These are phyloP conservation scores for Sugiyamaella americana DNA, from an alignment of 805 yeast species.

Conservation along the genomic window DNA sequence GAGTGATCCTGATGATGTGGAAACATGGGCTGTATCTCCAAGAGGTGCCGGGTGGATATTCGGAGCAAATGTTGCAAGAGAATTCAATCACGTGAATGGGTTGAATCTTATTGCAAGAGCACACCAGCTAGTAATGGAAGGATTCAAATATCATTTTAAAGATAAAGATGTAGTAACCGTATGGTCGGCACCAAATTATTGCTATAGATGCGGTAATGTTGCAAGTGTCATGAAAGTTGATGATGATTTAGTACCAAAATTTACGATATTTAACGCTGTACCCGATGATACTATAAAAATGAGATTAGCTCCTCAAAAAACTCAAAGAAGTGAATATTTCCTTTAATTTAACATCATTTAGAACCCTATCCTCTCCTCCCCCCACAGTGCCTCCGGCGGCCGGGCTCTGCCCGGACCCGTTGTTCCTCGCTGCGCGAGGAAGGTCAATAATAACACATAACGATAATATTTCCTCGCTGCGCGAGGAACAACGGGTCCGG, in stretches of 20 bases:
- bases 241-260: conserved; percentile 78
- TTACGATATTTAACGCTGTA: conserved; percentile 92
- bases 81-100: conserved; percentile 92
- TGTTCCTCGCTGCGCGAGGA: no score
- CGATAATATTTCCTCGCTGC: no score
- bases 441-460: no score
- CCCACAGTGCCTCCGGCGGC: no score
- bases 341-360: conserved; percentile 12
- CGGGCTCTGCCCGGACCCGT: no score
- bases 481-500: no score
- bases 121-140: conserved; percentile 98
- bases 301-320: conserved; percentile 20
- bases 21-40: conserved; percentile 96
- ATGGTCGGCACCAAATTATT: conserved; percentile 96
- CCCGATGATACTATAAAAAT: conserved; percentile 24
- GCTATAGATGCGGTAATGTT: conserved; percentile 96
- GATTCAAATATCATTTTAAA: conserved; percentile 91
- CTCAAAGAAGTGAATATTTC: conserved; percentile 25
- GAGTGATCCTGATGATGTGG: conserved; percentile 98
- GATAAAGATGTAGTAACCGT: conserved; percentile 96
- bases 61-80: conserved; percentile 89
- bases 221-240: conserved; percentile 97
- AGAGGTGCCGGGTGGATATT: conserved; percentile 99
- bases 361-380: no score
- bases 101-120: conserved; percentile 88